These are phyloP conservation scores for Gastrodia elata DNA, from an alignment of 106 monocot species.

Conservation along the genomic window DNA sequence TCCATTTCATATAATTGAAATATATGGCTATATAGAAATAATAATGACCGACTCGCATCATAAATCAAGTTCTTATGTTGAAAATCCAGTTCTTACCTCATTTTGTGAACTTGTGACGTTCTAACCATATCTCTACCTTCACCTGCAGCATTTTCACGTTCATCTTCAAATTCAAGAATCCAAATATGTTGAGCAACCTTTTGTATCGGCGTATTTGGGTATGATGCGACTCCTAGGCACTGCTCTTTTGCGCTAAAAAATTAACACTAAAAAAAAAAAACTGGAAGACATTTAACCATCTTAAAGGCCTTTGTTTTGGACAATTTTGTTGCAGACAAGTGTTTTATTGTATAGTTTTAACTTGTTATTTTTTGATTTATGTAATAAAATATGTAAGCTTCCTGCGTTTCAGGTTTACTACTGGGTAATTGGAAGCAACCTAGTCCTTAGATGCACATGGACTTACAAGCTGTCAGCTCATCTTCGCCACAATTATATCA, in stretches of 20 bases:
- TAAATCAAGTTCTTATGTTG: too few relatives aligned
- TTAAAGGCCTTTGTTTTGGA: neutral
- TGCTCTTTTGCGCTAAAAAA: too few relatives aligned
- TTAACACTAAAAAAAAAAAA: too few relatives aligned
- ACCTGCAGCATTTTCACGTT: slow-evolving; percentile 52
- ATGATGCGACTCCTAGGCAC: neutral
- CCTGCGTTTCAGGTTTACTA: slow-evolving; percentile 50
- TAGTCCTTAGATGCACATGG: slow-evolving; percentile 87
- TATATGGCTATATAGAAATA: too few relatives aligned
- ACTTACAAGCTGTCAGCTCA: slow-evolving; percentile 95
- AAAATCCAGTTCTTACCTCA: too few relatives aligned
- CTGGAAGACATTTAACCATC: too few relatives aligned
- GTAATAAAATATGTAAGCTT: neutral
- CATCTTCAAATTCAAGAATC: slow-evolving; percentile 83
- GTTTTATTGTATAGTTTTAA: neutral
- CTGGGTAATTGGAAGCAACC: slow-evolving; percentile 78
- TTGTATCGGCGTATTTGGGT: slow-evolving; percentile 79
- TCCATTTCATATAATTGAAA: too few relatives aligned
- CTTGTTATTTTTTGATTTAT: neutral
- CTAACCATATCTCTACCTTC: neutral
- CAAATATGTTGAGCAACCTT: slow-evolving; percentile 33
- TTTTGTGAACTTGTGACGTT: too few relatives aligned
- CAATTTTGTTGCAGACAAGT: too few relatives aligned
- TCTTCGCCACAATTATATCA: slow-evolving; percentile 91
- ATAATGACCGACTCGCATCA: too few relatives aligned